Evolutionary conservation across 2,329 filamentous ascomycete genomes (phyloP), one percentile per base, ranked within the genome.

Genomic region (Scleromitrula shiraiana): DNA sequence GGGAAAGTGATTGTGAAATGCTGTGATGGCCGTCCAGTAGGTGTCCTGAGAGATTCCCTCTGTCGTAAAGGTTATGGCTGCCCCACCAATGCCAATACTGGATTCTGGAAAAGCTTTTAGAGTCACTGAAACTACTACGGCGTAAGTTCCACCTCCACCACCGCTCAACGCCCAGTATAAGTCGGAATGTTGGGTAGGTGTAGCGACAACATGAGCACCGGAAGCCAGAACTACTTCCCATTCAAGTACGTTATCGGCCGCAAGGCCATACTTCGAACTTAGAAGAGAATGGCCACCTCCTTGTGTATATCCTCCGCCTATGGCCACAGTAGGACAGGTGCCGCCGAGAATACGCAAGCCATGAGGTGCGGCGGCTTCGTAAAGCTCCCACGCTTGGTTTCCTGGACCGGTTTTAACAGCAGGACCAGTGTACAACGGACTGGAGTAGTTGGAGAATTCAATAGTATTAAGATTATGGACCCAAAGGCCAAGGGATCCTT

Each of bases 141-240:
- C 79, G 54, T 74, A 83, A 26, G 70, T 81, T 12, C 78, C 76
- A 8, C 71, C 75, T 2, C 80, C 79, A 0, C 79, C 78, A 3
- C 80, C 79, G 33, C 68, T 68, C 1, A 83, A 62, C 1, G 80
- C 81, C 80, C 79, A 85, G 65, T 78, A 83, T 9, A 44, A 23
- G 2, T 46, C 43, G 3, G 43, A 19, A n/a, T 47, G 12, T 14
- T 22, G 4, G 2, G 20, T 24, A 2, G 26, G 27, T 10, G 24
- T 47, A 17, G 37, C 37, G 7, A 26, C n/a, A 12, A 30, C 22
- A 27, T 41, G 27, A 6, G 15, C 14, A n/a, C 45, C 38, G 7
- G 41, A 23, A 32, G 15, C 44, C 3, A 26, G 41, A n/a, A 46
- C 43, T 20, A 46, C 32, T 14, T 46, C 33, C 5, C 15, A 46